Base-by-base conservation (phyloP, 495 filamentous ascomycete genomes). In the Haplographium delicatum region DNA sequence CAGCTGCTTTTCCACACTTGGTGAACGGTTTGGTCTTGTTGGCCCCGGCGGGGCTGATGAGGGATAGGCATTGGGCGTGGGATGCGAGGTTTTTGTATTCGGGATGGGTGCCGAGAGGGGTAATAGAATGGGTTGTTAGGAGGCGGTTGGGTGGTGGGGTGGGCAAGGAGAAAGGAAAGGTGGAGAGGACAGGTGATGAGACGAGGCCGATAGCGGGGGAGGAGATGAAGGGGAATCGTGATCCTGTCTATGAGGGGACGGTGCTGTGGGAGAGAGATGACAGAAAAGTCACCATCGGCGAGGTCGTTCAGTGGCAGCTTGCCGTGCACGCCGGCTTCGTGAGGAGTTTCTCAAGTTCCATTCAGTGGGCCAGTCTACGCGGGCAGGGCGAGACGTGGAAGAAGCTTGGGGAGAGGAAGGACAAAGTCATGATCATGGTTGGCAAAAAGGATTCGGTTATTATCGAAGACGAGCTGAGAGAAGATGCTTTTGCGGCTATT, bases 21-120 rank as follows among this genome's bases (percentile, higher is more conserved):
- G 62, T 95, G 10, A 72, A 71, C 9, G 75, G 75, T 4, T 67
- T 96, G 8, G 72, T 88, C 5, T 75, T 97, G 24, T 69, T 96
- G 27, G 87, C 88, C 0, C 85, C 88, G 0, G 67, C 81, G 1
- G 91, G 91, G 0, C 67, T 93, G 26, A 73, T 94, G 38, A 75
- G 85, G 25, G 62, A 76, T 2, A 67, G 74, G n/a, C 83, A 82
- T 53, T 77, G 88, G 50, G 78, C 73, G 54, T 70, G 72, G 59
- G 60, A 72, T 23, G 80, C 75, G 28, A 72, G 74, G 43, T 59
- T 88, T 31, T 67, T 89, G 13, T 90, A 86, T 58, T 72, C 71
- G 3, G 74, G 75, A 9, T 53, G 82, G 2, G 46, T 88, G 24
- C 85, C 85, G 1, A 77, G 83, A 40, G 65, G 62, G 41, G 37